Evolutionary conservation across 768 basidiomycete genomes (phyloP), one percentile per base, ranked within the genome.

Genomic region (Tricholoma bakamatsutake): DNA sequence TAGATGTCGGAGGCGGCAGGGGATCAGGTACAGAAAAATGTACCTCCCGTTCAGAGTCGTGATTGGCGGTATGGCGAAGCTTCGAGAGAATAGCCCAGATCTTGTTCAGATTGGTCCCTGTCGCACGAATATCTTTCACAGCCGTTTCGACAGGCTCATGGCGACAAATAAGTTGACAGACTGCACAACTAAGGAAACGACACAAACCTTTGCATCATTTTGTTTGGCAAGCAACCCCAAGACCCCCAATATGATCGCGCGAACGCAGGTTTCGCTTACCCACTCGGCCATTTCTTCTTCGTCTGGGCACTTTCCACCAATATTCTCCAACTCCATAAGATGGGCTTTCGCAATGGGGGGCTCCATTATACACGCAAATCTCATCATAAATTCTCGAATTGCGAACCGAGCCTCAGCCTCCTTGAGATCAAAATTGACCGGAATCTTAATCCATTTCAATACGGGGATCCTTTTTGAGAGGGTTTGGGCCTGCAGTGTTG

Each of bases 321-420:
- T 73, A 51, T 76, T 75, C 28, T 88, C 88, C 7, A 92, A 69
- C 56, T 90, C 86, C 46, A 85, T 81, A 4, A 86, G 65, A 53
- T 83, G 78, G 2, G 68, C 57, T 58, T 77, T 75, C 48, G 81
- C 65, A 40, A 71, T 62, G 12, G 62, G 49, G 10, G 73, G 73
- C 27, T 82, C 80, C 60, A 85, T 67, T 13, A 81, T 54, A 28
- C 74, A 71, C 1, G 75, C 72, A 59, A 91, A 91, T 33, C 90
- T 78, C 47, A 87, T 64, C 10, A 81, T 64, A 65, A 90, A 93
- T 68, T 92, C 90, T 55, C 90, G 82, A 42, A 91, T 84, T 60
- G 81, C 73, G 47, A 91, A 79, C 9, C 89, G 83, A 27, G 78
- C 75, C 58, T 87, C 77, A 1, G 78, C 81, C 39, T 81, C 79